Base-by-base conservation (phyloP, 805 yeast species). In the Ogataea angusta region DNA sequence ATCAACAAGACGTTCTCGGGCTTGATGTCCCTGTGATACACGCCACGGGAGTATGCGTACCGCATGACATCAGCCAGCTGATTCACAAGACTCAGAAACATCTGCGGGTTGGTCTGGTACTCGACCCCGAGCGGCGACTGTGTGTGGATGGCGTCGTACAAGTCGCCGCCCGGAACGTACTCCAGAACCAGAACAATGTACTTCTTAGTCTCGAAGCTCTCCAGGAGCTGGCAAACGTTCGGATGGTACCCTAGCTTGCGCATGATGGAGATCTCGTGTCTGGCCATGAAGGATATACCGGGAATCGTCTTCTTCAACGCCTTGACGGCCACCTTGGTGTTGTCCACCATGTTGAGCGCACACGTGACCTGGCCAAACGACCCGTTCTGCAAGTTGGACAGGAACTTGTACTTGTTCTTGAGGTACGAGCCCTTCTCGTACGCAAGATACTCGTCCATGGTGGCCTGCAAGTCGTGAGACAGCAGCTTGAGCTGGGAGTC, bases 1-100 rank as follows among this genome's bases (percentile, higher is more conserved):
- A 72, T 73, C 37, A 82, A 62, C 23, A 82, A 62, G 21, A 82
- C 71, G 52, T 82, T 82, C 60, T 82, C 90, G 1, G 90, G 90
- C 59, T 82, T 82, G 42, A 82, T 72, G 55, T 82, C 90, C 34
- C 90, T 67, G 58, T 82, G 90, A 48, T 75, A 81, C 10, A 82
- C 69, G 0, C 82, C 82, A 30, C 64, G 60, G 4, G 72, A 59
- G 54, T 84, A 91, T 4, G 82, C 68, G 51, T 65, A 76, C 10
- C 60, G 51, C 19, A 84, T 61, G 7, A 82, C 85, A 27, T 64
- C 62, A 41, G 65, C 62, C 38, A 83, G 51, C 57, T 82, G 84
- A 37, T 64, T 64, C 26, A 77, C 67, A 56, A 68, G 50, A 19
- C 47, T 40, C n/a, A 47, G 33, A 38, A 57, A 51, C 43, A 37